Base-by-base conservation (phyloP, 2,329 filamentous ascomycete species). In the Sarocladium strictum region DNA sequence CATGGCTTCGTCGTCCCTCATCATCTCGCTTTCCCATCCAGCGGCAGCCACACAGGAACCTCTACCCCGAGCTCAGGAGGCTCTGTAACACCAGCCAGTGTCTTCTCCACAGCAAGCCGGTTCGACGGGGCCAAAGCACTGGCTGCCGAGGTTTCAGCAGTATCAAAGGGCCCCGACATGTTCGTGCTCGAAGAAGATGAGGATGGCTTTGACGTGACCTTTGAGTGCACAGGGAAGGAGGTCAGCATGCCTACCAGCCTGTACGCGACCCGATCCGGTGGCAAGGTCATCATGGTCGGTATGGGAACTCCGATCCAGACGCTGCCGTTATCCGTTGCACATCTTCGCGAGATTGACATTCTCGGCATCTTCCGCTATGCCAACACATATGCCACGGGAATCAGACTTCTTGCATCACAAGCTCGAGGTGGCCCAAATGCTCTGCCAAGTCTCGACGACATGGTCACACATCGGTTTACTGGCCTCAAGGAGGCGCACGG, bases 251-350 rank as follows among this genome's bases (percentile, higher is more conserved):
- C 90, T 65, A 86, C 85, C 1, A 79, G 83, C n/a, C 81, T 91
- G 19, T 90, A 87, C 60, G 85, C 85, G 2, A 85, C 86, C 10
- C 78, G 78, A 56, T 77, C 87, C 0, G 88, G 87, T 24, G 87
- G 87, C 17, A 86, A 85, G 61, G 76, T 90, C 50, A 78, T 91
- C 67, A 84, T 91, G 67, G 86, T 92, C 23, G 88, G 87, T 53
- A 91, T 91, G 87, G 88, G 88, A 35, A 87, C 81, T 4, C 87
- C 87, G 0, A 80, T 90, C 53, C 86, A 90, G 67, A 90, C 86
- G 0, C 75, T 91, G 1, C 87, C 87, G 1, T 73, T 92, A 45
- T 87, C 84, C 7, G 84, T 85, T 4, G 87, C 87, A 2, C 85
- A 87, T 37, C 73, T 90, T 26, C 80, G 86, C 35, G 88, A 92